Conservation (phyloP, 495 filamentous ascomycete genomes). For the Amphirosellinia nigrospora region DNA sequence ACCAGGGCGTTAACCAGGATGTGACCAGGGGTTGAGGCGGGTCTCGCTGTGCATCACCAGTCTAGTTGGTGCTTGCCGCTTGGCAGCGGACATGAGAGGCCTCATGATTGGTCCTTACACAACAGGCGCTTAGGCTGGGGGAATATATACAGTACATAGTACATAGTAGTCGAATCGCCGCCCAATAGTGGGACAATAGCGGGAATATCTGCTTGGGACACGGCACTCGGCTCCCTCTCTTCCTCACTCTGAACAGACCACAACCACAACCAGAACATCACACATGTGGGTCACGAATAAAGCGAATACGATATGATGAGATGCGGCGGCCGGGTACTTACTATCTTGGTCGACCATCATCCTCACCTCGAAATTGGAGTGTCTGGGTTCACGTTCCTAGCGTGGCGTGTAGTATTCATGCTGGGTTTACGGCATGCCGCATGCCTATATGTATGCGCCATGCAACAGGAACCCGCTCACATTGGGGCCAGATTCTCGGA, state of each 20-base stretch:
- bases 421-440: not conserved
- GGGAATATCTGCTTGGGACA: not conserved
- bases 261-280: not conserved
- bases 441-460: conserved; percentile 2
- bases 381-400: too few relatives aligned
- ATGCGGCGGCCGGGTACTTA: not conserved
- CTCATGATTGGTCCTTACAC: conserved; percentile 19
- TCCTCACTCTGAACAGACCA: not conserved
- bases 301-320: not conserved
- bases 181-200: not conserved
- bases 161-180: conserved; percentile 9
- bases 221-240: conserved; percentile 15
- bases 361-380: too few relatives aligned
- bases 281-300: not conserved
- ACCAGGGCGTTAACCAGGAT: not conserved
- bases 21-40: conserved; percentile 14
- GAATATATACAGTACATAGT: not conserved
- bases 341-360: not conserved
- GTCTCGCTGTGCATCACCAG: not conserved
- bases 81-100: conserved; percentile 10
- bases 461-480: not conserved
- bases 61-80: conserved; percentile 6
- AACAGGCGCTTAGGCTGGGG: conserved; percentile 21
- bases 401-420: not conserved
- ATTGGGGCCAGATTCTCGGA: not conserved